Evolutionary conservation across 306 rosid genomes (phyloP).

Genomic region (Corylus americana): DNA sequence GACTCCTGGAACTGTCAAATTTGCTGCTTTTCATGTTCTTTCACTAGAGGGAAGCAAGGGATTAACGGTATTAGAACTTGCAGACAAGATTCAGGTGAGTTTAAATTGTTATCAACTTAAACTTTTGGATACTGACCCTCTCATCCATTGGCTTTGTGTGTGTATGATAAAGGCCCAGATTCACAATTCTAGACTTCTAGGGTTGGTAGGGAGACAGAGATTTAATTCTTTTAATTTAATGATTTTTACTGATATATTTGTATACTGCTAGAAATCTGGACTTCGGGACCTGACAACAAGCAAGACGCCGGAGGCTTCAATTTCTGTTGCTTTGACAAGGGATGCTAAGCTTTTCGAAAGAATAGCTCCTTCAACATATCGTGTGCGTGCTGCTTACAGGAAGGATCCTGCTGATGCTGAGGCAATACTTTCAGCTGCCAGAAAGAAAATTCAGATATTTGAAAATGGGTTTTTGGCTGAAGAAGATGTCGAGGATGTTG

Average conservation of each 20-base stretch:
- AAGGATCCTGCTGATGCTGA: slow-evolving; percentile 93
- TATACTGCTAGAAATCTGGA: slow-evolving; percentile 78
- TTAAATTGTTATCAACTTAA: slow-evolving; percentile 1
- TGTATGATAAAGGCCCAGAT: not conserved
- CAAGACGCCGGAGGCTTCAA: slow-evolving; percentile 99
- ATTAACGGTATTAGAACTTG: slow-evolving; percentile 87
- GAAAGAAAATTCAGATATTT: slow-evolving; percentile 93
- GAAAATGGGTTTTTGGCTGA: slow-evolving; percentile 88
- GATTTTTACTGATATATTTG: slow-evolving; percentile 21
- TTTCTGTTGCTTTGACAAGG: slow-evolving; percentile 98
- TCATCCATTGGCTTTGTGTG: not conserved
- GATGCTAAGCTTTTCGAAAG: slow-evolving; percentile 98
- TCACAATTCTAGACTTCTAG: not conserved
- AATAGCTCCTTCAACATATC: slow-evolving; percentile 97
- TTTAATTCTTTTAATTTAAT: slow-evolving; percentile 6
- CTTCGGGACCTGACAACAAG: slow-evolving; percentile 97
- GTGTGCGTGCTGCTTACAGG: slow-evolving; percentile 86
- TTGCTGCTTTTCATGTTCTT: slow-evolving; percentile 98
- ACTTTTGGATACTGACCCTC: not conserved
- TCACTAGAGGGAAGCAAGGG: slow-evolving; percentile 95
- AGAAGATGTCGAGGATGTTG: slow-evolving; percentile 90
- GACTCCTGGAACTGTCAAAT: slow-evolving; percentile 98
- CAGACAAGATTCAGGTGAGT: slow-evolving; percentile 95
- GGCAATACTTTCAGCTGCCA: slow-evolving; percentile 80
- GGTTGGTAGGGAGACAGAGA: not conserved